Evolutionary conservation across 2,329 filamentous ascomycete species (phyloP), one percentile per base, ranked within the genome.

Genomic region (Apiospora marii): DNA sequence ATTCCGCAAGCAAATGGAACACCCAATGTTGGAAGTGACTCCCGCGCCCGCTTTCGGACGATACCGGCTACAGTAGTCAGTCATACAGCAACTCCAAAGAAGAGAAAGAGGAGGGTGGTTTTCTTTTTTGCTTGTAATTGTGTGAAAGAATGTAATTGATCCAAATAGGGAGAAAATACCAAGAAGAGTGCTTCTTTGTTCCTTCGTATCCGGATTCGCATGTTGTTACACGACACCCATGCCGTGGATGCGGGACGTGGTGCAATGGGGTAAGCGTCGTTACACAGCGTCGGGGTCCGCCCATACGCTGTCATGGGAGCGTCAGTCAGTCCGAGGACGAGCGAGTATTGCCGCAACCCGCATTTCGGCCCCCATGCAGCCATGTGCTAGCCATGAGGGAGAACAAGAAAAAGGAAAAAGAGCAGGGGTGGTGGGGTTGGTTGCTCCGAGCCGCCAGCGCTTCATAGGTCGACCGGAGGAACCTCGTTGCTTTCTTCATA

Each of bases 331-430:
- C 6, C 3, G 46, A 44, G 43, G 16, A 44, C 13, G 46, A 49
- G 37, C 46, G 46, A 49, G 8, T 37, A 61, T 37, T 22, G 46
- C 46, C 46, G 46, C 53, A 64, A 64, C 58, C 58, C 41, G 58
- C 58, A 64, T 64, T 41, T 34, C n/a, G 58, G 58, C 58, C 58
- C 58, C 58, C 58, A 64, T 64, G 58, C 58, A 64, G 58, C 58
- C 58, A 64, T 64, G 58, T 64, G 58, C 34, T 6, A 49, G 8
- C 46, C 46, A 49, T 49, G 34, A 64, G 19, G 4, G 34, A n/a
- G 58, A 30, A 30, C 27, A 30, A 30, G 27, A 30, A 30, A 6
- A 14, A 34, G 37, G 10, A 41, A 10, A 41, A 41, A 41, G 7
- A 6, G 16, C 30, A 37, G 34, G 30, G 53, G 22, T 37, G 30